phyloP scores from a whole-genome alignment of 495 filamentous ascomycete species.

The Podospora tetraspora region DNA sequence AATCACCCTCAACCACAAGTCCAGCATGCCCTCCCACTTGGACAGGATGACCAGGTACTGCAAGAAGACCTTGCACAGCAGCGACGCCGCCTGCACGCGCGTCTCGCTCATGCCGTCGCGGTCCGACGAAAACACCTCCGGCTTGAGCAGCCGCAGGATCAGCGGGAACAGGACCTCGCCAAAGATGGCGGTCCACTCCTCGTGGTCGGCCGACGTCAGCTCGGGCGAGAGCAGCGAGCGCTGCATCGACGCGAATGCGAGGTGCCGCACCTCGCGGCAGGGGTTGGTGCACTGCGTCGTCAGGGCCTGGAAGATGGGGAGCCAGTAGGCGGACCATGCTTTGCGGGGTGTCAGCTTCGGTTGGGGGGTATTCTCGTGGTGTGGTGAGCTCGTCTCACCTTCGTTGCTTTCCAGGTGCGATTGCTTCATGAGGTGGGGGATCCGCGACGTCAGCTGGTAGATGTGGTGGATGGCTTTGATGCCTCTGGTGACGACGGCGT shows the following conservation, averaged over 20 bases:
- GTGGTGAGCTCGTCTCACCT: constrained; percentile 44
- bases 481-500: constrained; percentile 69
- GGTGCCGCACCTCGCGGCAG: constrained; percentile 85
- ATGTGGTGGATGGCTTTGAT: constrained; percentile 76
- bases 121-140: constrained; percentile 91
- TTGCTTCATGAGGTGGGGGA: constrained; percentile 80
- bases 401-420: constrained; percentile 87
- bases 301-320: constrained; percentile 83
- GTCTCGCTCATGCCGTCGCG: constrained; percentile 93
- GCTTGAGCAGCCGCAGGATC: constrained; percentile 81
- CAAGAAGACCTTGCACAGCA: constrained; percentile 91
- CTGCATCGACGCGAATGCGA: constrained; percentile 83
- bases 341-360: constrained; percentile 21
- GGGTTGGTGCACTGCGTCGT: constrained; percentile 91
- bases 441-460: constrained; percentile 69
- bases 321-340: constrained; percentile 99
- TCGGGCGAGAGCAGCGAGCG: constrained; percentile 75
- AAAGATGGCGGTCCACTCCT: constrained; percentile 94
- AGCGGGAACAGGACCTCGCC: constrained; percentile 94
- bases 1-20: constrained; percentile 87
- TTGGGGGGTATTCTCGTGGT: neutral
- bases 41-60: constrained; percentile 84
- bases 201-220: constrained; percentile 68
- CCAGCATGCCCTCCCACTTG: constrained; percentile 86
- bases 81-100: constrained; percentile 80